Base-by-base conservation (phyloP, 1,284 basidiomycete genomes). In the Ganoderma leucocontextum region DNA sequence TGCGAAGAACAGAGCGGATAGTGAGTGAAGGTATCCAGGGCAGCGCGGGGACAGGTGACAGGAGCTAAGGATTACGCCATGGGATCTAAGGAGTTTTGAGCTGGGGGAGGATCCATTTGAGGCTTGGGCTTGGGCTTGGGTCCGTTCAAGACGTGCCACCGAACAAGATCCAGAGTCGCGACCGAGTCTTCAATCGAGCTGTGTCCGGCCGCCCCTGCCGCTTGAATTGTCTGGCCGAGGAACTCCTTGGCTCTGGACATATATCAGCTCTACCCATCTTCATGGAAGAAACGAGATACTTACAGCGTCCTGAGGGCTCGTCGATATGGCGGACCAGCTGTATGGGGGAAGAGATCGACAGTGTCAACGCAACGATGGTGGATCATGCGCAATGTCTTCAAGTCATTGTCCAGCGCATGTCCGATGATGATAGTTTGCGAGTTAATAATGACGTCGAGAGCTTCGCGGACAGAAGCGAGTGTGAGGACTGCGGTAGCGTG, bases 351-450 rank as follows among this genome's bases (percentile, higher is more conserved):
- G 22, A 98, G 82, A 15, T 92, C 82, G 0, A 89, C 92, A 0
- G 96, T 97, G 75, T 98, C 96, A 22, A 98, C 86, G 68, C 95
- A 91, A 69, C 84, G 87, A 65, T 87, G 83, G 77, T 98, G 96
- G 1, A 98, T 82, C 75, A 98, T 90, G 19, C 96, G 86, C 71
- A 98, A 81, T 7, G 96, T 92, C 77, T 91, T 92, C 70, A 98
- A 82, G 78, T 98, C 96, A 77, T 98, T 98, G 70, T 98, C 96
- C 15, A 98, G 83, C 0, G 88, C 89, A 81, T 95, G 92, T 0
- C 95, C 95, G 67, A 96, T 90, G 38, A 97, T 82, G 70, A 96
- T 90, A 0, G 96, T 98, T 7, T 93, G 82, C 15, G 88, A 82
- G 65, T 91, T 90, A 63, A 98, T 90, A 75, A 94, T 84, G 15